phyloP scores from a whole-genome alignment of 495 filamentous ascomycete species.

The Parmelia sp. region DNA sequence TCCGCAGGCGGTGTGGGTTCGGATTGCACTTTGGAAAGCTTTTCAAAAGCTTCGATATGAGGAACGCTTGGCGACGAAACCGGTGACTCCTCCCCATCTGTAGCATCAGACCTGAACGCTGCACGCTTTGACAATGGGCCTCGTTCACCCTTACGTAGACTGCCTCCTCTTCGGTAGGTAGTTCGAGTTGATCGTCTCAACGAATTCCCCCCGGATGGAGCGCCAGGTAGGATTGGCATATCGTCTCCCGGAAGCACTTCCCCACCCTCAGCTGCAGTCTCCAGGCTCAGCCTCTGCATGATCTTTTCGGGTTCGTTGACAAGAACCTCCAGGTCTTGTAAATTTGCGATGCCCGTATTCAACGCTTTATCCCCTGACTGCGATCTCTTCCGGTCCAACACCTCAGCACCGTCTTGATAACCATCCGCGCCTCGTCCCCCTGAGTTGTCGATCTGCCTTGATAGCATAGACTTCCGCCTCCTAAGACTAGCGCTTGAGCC shows the following conservation, averaged over 20 bases:
- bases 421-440: constrained; percentile 54
- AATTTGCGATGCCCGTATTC: constrained; percentile 52
- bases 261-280: constrained; percentile 33
- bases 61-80: constrained; percentile 37
- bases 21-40: constrained; percentile 64
- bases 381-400: constrained; percentile 70
- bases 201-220: constrained; percentile 55
- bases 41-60: constrained; percentile 42
- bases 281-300: constrained; percentile 58
- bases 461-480: constrained; percentile 94
- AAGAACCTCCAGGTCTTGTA: constrained; percentile 67
- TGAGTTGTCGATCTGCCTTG: constrained; percentile 75
- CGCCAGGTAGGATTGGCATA: constrained; percentile 74
- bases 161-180: constrained; percentile 85
- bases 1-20: constrained; percentile 54
- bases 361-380: constrained; percentile 43
- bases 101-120: constrained; percentile 49
- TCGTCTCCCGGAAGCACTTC: constrained; percentile 60
- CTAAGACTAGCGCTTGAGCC: constrained; percentile 59
- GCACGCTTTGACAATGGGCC: constrained; percentile 70
- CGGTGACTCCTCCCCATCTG: constrained; percentile 50
- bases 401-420: constrained; percentile 84
- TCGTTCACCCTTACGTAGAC: constrained; percentile 70
- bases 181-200: constrained; percentile 87
- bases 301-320: constrained; percentile 73